Base-by-base conservation (phyloP, 1,139 yeast genomes). In the Sugiyamaella xylanicola region DNA sequence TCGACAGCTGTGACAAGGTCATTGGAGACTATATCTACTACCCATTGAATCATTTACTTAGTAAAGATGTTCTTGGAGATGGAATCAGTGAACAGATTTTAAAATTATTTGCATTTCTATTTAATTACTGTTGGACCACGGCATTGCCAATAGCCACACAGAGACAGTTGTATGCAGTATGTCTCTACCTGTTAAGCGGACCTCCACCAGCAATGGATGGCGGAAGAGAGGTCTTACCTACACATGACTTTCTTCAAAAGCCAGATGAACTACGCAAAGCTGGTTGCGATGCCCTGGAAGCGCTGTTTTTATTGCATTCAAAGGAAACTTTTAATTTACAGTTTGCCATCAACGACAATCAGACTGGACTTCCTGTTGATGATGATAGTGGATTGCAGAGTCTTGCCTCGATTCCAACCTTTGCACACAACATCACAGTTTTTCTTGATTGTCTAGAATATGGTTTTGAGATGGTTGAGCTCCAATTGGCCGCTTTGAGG, bases 1-100 rank as follows among this genome's bases (percentile, higher is more conserved):
- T 22, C 3, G 17, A 25, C 40, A 20, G 25, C 13, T 48, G 56
- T 17, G 61, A 57, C 27, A 56, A 54, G 29, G 47, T 54, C 75
- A 66, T 84, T 19, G 87, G 86, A 0, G 88, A 85, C 61, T 84
- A 84, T 59, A 74, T 85, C 1, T 84, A 83, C 66, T 78, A 82
- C 25, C 90, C 91, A 0, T 61, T 85, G 1, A 77, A 83, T 1
- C 77, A 77, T 56, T 65, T 85, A 1, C 68, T 85, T 39, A 79
- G 79, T 58, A 65, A 69, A 47, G 68, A 72, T 19, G 50, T 49
- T 13, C 63, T 82, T 1, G 74, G 78, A 2, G 80, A 78, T 53
- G 60, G 75, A 1, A 78, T 75, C 46, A 70, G 77, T 2, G 83
- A 80, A 56, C 67, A 71, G 27, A 66, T 80, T 1, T 63, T 83